Evolutionary conservation across 768 basidiomycete genomes (phyloP).

Genomic region (Mycena belliarum): DNA sequence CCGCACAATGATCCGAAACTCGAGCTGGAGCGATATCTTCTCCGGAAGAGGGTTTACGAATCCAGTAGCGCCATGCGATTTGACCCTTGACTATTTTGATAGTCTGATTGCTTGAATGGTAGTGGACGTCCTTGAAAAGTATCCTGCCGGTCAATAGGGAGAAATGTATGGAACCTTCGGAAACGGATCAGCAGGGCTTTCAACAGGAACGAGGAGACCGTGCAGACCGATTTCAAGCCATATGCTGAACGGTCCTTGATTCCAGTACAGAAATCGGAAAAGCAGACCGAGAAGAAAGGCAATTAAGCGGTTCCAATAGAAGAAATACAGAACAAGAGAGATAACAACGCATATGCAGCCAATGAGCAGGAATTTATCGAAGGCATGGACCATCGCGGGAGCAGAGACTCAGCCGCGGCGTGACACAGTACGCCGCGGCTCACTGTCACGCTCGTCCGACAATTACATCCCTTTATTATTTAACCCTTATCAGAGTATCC

Average conservation of each 20-base stretch:
- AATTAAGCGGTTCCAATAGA: constrained; percentile 90
- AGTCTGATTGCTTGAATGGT: constrained; percentile 92
- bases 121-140: constrained; percentile 82
- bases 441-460: too few species aligned
- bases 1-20: constrained; percentile 57
- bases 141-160: constrained; percentile 86
- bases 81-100: constrained; percentile 82
- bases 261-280: constrained; percentile 79
- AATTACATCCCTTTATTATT: too few species aligned
- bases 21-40: constrained; percentile 57
- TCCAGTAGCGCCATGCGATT: constrained; percentile 94
- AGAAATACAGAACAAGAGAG: constrained; percentile 71
- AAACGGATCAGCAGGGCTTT: constrained; percentile 3
- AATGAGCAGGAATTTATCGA: constrained; percentile 61
- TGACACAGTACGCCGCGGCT: too few species aligned
- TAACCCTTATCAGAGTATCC: too few species aligned
- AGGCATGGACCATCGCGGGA: constrained; percentile 38
- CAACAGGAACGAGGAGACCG: neutral
- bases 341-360: constrained; percentile 59
- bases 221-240: constrained; percentile 79
- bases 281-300: constrained; percentile 65
- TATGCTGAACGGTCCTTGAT: constrained; percentile 68
- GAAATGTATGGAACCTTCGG: constrained; percentile 84
- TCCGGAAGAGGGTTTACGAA: constrained; percentile 75
- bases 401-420: neutral